Evolutionary conservation across 2,329 filamentous ascomycete species (phyloP).

Genomic region (Amylocarpus encephaloides): DNA sequence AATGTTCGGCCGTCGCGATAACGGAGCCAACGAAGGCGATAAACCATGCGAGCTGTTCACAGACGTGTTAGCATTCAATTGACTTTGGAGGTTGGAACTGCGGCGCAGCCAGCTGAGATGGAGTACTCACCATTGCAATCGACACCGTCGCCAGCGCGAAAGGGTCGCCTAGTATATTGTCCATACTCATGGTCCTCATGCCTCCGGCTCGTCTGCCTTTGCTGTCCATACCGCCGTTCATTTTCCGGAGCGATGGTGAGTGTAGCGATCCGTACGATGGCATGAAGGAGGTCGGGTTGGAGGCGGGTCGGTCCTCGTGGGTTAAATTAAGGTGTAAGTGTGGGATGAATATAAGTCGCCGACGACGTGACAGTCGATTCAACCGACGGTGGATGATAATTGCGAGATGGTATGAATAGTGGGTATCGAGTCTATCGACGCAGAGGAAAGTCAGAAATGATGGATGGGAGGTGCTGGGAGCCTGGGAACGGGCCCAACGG

Average conservation of each 20-base stretch:
- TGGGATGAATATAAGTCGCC: slow-evolving; percentile 12
- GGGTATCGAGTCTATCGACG: background rate
- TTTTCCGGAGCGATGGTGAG: slow-evolving; percentile 73
- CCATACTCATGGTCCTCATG: slow-evolving; percentile 60
- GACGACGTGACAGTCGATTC: slow-evolving; percentile 19
- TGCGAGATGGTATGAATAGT: background rate
- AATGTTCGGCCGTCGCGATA: slow-evolving; percentile 52
- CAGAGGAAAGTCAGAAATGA: slow-evolving; percentile 4
- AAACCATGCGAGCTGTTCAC: slow-evolving; percentile 77
- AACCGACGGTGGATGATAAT: slow-evolving; percentile 17
- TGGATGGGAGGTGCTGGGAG: slow-evolving; percentile 11
- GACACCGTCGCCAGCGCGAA: slow-evolving; percentile 93
- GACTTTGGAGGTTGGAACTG: slow-evolving; percentile 7
- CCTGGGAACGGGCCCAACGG: too few relatives aligned
- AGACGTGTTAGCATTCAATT: slow-evolving; percentile 19
- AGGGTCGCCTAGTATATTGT: slow-evolving; percentile 91
- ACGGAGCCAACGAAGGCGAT: slow-evolving; percentile 86
- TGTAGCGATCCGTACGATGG: slow-evolving; percentile 66
- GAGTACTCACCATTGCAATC: slow-evolving; percentile 71
- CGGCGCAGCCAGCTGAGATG: slow-evolving; percentile 6
- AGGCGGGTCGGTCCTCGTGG: slow-evolving; percentile 11
- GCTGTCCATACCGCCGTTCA: slow-evolving; percentile 63
- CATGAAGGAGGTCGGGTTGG: slow-evolving; percentile 41
- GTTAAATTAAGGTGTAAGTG: slow-evolving; percentile 8
- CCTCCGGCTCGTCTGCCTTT: slow-evolving; percentile 43